Base-by-base conservation (phyloP, 768 basidiomycete species). In the Podaxis pistillaris region DNA sequence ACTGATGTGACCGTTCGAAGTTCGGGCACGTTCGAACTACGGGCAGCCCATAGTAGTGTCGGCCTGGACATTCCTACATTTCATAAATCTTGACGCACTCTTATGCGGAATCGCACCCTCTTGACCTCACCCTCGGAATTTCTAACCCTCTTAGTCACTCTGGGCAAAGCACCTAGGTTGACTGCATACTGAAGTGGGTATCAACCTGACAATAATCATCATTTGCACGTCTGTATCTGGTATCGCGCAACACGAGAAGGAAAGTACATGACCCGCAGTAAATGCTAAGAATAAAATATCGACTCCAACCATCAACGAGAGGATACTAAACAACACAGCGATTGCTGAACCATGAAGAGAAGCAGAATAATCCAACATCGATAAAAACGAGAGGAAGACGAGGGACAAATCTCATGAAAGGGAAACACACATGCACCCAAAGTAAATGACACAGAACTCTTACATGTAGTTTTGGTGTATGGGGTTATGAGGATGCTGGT, bases 191-290 rank as follows among this genome's bases (percentile, higher is more conserved):
- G 12, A 24, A 24, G 24, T 50, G 13, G 49, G 49, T 24, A 13
- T 28, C 49, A 26, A 28, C 49, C 26, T 24, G 22, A 11, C 12
- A 2, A 50, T 28, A 50, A 50, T 8, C 26, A 50, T 50, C 33
- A 38, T 8, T 44, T 56, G 44, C 33, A 24, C n/a, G 7, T 33
- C 56, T 55, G 47, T 59, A 51, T 50, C 40, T 46, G 40, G 28
- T 22, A 54, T 54, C 41, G 5, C 22, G 56, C 44, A 47, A 47
- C 57, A 54, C 22, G 22, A 15, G 33, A 56, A 30, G 46, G 44
- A 55, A 37, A 56, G 52, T 13, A 7, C 55, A 54, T 55, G 58
- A n/a, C 58, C 58, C 30, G 57, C 59, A 53, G 55, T 51, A 57
- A 51, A 49, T 52, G 38, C 1, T 58, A 49, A 8, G 37, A 30